Conservation (phyloP, 148 eudicot genomes). For the Silene latifolia region DNA sequence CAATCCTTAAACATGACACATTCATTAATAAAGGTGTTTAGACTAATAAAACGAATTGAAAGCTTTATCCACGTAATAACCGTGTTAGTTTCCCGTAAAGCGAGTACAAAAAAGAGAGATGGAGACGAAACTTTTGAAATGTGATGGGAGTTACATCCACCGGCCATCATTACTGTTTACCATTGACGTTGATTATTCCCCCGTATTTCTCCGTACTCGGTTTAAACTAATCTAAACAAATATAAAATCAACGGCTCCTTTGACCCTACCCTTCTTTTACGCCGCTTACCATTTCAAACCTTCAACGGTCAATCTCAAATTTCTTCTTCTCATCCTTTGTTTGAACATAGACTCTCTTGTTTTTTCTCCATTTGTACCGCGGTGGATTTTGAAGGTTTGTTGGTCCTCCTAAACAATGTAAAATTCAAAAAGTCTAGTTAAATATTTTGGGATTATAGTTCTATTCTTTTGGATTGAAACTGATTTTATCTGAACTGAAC, state of each 20-base stretch:
- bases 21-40: background rate
- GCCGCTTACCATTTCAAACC: constrained; percentile 34
- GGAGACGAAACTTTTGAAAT: background rate
- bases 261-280: constrained; percentile 12
- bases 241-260: constrained; percentile 24
- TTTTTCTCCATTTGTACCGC: background rate
- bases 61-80: background rate
- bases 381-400: too few species aligned
- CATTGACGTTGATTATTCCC: constrained; percentile 24
- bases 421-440: too few species aligned
- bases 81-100: background rate
- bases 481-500: too few species aligned
- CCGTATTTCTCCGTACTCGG: background rate
- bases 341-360: constrained; percentile 26
- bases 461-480: too few species aligned
- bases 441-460: too few species aligned
- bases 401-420: too few species aligned
- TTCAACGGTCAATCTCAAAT: constrained; percentile 56
- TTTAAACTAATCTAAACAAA: background rate
- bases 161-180: constrained; percentile 9
- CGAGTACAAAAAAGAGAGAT: background rate
- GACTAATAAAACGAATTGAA: background rate
- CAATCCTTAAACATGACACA: background rate
- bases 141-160: constrained; percentile 10
- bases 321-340: constrained; percentile 9